A percentile compares a stretch with the other conserved stretches of the same genome.
Conservation (phyloP, 352 stramenopile species). For the Phytophthora chlamydospora region DNA sequence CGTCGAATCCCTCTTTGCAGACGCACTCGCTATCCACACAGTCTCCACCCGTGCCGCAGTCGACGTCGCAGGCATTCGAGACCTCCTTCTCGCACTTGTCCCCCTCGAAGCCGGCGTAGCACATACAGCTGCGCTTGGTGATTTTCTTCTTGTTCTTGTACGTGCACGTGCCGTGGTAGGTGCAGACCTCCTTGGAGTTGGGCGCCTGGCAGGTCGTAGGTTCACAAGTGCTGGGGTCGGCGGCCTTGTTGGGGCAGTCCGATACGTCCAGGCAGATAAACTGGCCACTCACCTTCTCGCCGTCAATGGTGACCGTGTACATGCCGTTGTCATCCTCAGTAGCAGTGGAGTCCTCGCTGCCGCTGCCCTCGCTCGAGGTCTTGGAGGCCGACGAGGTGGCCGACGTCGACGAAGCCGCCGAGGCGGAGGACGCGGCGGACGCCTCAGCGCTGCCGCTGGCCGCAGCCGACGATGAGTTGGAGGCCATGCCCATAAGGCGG, state of each 20-base stretch:
- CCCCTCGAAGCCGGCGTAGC: constrained; percentile 55
- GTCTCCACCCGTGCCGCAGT: constrained; percentile 57
- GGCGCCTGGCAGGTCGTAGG: constrained; percentile 43
- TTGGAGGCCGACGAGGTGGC: constrained; percentile 9
- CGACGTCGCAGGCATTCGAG: constrained; percentile 56
- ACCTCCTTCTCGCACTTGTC: constrained; percentile 57
- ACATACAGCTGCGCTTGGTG: constrained; percentile 55
- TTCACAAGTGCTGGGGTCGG: constrained; percentile 49
- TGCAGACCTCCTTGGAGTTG: constrained; percentile 56
- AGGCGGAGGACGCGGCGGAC: constrained; percentile 11
- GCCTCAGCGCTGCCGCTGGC: constrained; percentile 16
- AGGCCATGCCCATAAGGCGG: constrained; percentile 26
- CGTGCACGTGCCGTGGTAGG: constrained; percentile 76
- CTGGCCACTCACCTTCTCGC: constrained; percentile 55
- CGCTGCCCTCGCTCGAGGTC: constrained; percentile 10
- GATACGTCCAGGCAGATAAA: constrained; percentile 65
- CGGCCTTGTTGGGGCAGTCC: constrained; percentile 65
- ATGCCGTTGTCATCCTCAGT: constrained; percentile 39
- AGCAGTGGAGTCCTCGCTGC: constrained; percentile 24
- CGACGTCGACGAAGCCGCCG: constrained; percentile 5
- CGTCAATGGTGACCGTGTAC: constrained; percentile 62
- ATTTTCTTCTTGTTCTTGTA: constrained; percentile 73
- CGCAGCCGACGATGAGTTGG: constrained; percentile 15
- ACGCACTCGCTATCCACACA: constrained; percentile 55
- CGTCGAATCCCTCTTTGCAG: constrained; percentile 57